Conservation (phyloP, 345 rosid species). For the Psidium friedrichsthalianum region DNA sequence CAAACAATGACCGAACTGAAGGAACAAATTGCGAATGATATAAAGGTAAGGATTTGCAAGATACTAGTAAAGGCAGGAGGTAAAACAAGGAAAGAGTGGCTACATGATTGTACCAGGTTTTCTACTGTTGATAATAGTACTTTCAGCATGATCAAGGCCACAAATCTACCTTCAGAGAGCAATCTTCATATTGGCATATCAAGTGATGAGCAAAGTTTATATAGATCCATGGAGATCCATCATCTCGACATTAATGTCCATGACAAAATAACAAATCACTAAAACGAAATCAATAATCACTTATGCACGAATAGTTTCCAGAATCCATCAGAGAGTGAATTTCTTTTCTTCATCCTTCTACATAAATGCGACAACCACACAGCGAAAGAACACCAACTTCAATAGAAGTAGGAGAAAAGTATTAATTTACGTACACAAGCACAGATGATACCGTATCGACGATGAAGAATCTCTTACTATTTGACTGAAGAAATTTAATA, state of each 20-base stretch:
- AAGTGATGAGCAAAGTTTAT: too few species aligned
- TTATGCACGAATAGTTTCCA: background rate
- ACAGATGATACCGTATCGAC: background rate
- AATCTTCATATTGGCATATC: background rate
- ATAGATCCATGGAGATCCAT: background rate
- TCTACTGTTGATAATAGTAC: background rate
- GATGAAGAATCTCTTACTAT: background rate
- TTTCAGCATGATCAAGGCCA: background rate
- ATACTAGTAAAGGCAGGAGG: background rate
- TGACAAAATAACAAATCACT: background rate
- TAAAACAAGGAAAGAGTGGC: background rate
- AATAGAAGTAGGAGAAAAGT: background rate
- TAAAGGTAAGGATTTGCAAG: background rate
- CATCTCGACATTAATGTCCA: background rate
- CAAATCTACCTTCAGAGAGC: background rate
- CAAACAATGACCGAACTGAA: background rate
- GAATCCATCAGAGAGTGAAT: background rate
- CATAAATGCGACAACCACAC: background rate
- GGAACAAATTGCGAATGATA: background rate
- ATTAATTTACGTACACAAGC: background rate
- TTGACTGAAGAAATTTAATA: background rate
- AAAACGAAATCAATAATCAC: too few species aligned
- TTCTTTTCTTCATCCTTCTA: background rate
- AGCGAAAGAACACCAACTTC: too few species aligned
- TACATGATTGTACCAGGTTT: too few species aligned